These are phyloP conservation scores for Xylariaceae sp. DNA, from an alignment of 2,329 filamentous ascomycete species.

Conservation along the genomic window DNA sequence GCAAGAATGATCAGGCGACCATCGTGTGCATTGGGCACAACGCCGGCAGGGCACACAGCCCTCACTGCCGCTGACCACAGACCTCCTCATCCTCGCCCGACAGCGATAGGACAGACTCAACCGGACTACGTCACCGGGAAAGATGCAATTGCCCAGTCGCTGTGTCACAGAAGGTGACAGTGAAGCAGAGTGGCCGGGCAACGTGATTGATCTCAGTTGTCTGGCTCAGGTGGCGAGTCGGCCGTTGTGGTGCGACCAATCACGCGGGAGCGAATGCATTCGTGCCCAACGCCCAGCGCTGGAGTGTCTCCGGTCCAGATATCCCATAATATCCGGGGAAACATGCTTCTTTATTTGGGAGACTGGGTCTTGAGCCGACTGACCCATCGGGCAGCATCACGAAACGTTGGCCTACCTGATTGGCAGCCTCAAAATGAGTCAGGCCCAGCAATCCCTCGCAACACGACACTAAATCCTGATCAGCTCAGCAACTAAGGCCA, in stretches of 20 bases:
- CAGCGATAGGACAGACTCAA: no score
- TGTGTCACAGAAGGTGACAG: background rate
- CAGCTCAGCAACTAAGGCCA: conserved; percentile 14
- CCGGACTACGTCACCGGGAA: no score
- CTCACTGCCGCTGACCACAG: no score
- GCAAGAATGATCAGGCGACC: no score
- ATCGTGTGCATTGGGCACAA: no score
- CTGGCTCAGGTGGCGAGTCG: background rate
- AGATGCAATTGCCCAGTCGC: background rate
- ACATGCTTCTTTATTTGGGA: conserved; percentile 6
- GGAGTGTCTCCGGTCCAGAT: background rate
- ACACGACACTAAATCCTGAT: conserved; percentile 18
- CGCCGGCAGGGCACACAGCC: no score
- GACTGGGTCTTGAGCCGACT: conserved; percentile 12
- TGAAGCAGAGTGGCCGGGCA: background rate
- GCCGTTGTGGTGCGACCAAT: background rate
- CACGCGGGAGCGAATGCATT: background rate
- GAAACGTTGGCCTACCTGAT: conserved; percentile 13
- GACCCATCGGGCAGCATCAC: conserved; percentile 24
- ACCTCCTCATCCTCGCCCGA: no score
- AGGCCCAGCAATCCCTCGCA: conserved; percentile 22
- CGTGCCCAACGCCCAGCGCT: conserved; percentile 1
- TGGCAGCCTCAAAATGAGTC: conserved; percentile 29
- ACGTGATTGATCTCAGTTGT: background rate
- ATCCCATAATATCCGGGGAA: conserved; percentile 4